Evolutionary conservation across 2,329 filamentous ascomycete species (phyloP), one percentile per base, ranked within the genome.

Genomic region (Waltergamsia citrina): DNA sequence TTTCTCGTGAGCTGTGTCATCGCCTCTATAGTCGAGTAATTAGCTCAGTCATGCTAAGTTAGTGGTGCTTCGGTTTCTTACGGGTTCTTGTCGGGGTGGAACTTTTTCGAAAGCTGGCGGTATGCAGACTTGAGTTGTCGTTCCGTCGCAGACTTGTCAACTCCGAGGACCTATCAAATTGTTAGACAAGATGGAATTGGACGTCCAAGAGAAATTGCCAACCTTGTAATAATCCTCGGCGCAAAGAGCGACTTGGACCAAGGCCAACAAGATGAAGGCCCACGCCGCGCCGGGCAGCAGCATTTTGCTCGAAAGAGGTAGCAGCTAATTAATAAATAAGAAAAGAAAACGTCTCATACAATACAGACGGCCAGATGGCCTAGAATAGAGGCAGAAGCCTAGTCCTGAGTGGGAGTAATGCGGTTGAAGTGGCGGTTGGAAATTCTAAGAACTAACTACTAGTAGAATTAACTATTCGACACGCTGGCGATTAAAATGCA

Each of bases 21-120:
- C 81, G 44, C 79, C 81, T 37, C 85, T 92, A 45, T 19, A 36
- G 21, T 21, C 6, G n/a, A n/a, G n/a, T n/a, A n/a, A n/a, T n/a
- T 27, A 3, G n/a, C n/a, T 11, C 9, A 27, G 9, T 15, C 25
- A 27, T n/a, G n/a, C n/a, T 27, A 27, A n/a, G 9, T 27, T n/a
- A 11, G 25, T 15, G 25, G 25, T 18, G 12, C 10, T 9, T 16
- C 12, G 31, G 29, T 36, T 33, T 29, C 82, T 49, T 73, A 92
- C 81, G 90, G 87, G 50, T 96, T 96, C 73, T 98, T 98, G 61
- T 98, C 92, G 4, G 92, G 92, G 53, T 98, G 92, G 57, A 74
- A 95, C 57, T 93, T 94, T 61, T 96, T 96, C 65, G 85, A 93
- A 9, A 98, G 69, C 39, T 78, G 80, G 39, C 88, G 78, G 60